These are phyloP conservation scores for Uncinocarpus reesii DNA, from an alignment of 2,329 filamentous ascomycete species.

Conservation along the genomic window DNA sequence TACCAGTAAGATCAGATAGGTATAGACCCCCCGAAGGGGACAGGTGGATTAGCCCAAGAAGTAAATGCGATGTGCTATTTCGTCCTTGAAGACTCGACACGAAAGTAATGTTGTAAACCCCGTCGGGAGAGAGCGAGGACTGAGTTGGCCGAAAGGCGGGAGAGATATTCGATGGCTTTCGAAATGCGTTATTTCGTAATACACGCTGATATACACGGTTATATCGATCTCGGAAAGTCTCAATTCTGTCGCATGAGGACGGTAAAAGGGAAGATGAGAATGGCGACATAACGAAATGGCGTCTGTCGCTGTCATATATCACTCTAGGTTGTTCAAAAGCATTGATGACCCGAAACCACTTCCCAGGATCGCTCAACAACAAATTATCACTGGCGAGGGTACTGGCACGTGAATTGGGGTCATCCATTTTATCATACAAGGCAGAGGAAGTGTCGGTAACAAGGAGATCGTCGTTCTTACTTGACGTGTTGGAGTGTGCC, in stretches of 20 bases:
- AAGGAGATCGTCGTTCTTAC: not conserved
- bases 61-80: constrained; percentile 71
- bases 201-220: constrained; percentile 86
- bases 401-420: not conserved
- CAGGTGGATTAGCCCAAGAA: constrained; percentile 71
- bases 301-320: constrained; percentile 51
- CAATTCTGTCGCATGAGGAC: constrained; percentile 67
- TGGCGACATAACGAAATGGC: constrained; percentile 72
- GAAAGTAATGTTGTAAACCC: constrained; percentile 77
- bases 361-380: constrained; percentile 48
- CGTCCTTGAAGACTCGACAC: constrained; percentile 67
- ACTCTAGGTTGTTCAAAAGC: constrained; percentile 70
- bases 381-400: not conserved
- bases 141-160: constrained; percentile 48
- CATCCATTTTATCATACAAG: not conserved
- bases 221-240: constrained; percentile 79
- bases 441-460: not conserved
- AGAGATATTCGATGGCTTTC: constrained; percentile 47
- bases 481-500: not conserved
- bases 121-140: constrained; percentile 44
- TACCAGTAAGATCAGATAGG: constrained; percentile 77
- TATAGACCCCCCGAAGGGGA: constrained; percentile 73
- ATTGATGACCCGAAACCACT: constrained; percentile 73
- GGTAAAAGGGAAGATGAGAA: constrained; percentile 63
- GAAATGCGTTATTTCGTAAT: constrained; percentile 85